These are phyloP conservation scores for Aquilaria yunnanensis DNA, from an alignment of 345 rosid species.

Conservation along the genomic window DNA sequence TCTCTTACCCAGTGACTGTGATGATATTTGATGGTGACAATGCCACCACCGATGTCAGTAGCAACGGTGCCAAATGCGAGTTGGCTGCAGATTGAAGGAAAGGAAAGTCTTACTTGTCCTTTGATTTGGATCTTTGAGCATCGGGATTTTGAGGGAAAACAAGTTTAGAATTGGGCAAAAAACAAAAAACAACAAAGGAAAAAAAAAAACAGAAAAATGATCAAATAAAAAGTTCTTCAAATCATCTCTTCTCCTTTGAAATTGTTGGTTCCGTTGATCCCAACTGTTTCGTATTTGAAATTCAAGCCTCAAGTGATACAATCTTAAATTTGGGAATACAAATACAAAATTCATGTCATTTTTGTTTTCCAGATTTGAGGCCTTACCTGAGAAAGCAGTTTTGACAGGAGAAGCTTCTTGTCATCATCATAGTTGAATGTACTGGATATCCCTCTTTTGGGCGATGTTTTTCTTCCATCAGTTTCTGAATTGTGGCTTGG, in stretches of 20 bases:
- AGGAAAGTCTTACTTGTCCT: no score
- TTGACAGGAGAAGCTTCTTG: constrained; percentile 46
- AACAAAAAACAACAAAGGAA: no score
- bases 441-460: constrained; percentile 24
- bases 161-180: no score
- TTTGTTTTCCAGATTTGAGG: not conserved
- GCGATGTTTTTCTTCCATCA: constrained; percentile 36
- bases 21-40: constrained; percentile 11
- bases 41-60: constrained; percentile 14
- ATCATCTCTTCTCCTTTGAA: not conserved
- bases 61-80: constrained; percentile 25
- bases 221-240: no score
- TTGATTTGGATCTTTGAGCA: no score
- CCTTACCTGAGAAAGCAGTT: constrained; percentile 66
- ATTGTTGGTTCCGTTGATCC: not conserved
- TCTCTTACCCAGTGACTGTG: constrained; percentile 1
- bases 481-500: constrained; percentile 40
- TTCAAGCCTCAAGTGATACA: not conserved
- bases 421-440: constrained; percentile 26
- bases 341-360: no score
- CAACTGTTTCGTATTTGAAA: constrained; percentile 2
- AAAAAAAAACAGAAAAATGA: no score
- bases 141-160: no score
- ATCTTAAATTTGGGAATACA: not conserved
- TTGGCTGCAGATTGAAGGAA: constrained; percentile 24